Base-by-base conservation (phyloP, 2,329 filamentous ascomycete species). In the Elsinoe ampelina region DNA sequence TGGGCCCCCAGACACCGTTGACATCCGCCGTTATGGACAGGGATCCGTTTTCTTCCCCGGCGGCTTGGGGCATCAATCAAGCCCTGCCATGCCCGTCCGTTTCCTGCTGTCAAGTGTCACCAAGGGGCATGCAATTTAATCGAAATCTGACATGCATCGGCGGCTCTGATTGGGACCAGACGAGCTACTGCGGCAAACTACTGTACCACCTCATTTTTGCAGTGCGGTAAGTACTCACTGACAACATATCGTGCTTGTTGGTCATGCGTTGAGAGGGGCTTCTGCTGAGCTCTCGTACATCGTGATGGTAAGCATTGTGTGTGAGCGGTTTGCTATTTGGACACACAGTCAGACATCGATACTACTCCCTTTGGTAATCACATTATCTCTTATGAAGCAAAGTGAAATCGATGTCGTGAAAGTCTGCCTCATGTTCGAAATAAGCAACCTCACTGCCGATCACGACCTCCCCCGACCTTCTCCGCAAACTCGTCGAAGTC, bases 1-100 rank as follows among this genome's bases (percentile, higher is more conserved):
- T 50, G 30, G 45, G 26, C 26, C 34, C 36, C 36, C 13, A 19
- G 17, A 19, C 13, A 19, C 13, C 36, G 17, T 11, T 32, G 15
- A 35, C 17, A 13, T 22, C 20, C 5, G 34, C 48, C 48, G 48
- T 52, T 52, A 35, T 38, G 13, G 34, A 52, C 48, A 52, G 48
- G 34, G 45, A 50, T 50, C 45, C 26, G 45, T 36, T 4, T n/a
- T 50, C 45, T 34, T n/a, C 26, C 45, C 45, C 45, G 45, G n/a
- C 13, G 22, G 22, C 26, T 26, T n/a, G 19, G 26, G 12, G 26
- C 26, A 30, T 30, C 26, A 50, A 3, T 20, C 32, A 52, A 38
- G 48, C 48, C 48, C 34, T 52, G 32, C 45, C 19, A 22, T 36
- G 45, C 45, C 19, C 26, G 13, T 22, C 26, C 45, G 32, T 50